Conservation (phyloP, 2,329 filamentous ascomycete genomes). For the Rhynchosporium graminicola region DNA sequence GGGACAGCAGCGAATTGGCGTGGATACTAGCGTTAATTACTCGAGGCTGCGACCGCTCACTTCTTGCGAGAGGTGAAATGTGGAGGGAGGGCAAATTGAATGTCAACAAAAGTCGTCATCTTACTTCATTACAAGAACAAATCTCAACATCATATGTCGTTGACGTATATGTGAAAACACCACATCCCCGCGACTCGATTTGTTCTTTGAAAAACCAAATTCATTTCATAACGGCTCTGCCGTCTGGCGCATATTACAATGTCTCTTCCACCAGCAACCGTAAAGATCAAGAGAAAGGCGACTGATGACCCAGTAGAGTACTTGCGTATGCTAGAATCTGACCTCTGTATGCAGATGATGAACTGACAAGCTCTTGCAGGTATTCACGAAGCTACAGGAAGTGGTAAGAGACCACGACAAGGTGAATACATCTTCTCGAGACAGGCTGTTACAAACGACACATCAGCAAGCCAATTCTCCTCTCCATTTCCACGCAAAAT, state of each 20-base stretch:
- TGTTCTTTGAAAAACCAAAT: background rate
- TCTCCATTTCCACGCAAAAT: constrained; percentile 26
- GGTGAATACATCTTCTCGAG: constrained; percentile 37
- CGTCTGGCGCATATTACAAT: constrained; percentile 23
- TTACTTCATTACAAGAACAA: background rate
- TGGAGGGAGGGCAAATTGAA: background rate
- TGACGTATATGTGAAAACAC: background rate
- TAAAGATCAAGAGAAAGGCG: constrained; percentile 41
- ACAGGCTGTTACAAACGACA: constrained; percentile 26
- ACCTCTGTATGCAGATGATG: background rate
- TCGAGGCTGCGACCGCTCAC: background rate
- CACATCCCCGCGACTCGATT: background rate
- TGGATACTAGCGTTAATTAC: background rate
- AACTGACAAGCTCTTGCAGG: constrained; percentile 25
- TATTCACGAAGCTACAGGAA: constrained; percentile 36
- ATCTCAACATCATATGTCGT: background rate
- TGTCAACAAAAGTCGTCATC: constrained; percentile 4
- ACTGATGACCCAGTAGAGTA: constrained; percentile 41
- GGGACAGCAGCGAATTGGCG: background rate
- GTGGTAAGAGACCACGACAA: constrained; percentile 30
- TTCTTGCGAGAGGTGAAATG: background rate
- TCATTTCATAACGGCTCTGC: background rate
- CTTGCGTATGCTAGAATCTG: constrained; percentile 35
- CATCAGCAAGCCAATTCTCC: constrained; percentile 12
- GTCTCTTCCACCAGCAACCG: constrained; percentile 37